These are phyloP conservation scores for Ambrosia trifida DNA, from an alignment of 129 eudicot species.

Conservation along the genomic window DNA sequence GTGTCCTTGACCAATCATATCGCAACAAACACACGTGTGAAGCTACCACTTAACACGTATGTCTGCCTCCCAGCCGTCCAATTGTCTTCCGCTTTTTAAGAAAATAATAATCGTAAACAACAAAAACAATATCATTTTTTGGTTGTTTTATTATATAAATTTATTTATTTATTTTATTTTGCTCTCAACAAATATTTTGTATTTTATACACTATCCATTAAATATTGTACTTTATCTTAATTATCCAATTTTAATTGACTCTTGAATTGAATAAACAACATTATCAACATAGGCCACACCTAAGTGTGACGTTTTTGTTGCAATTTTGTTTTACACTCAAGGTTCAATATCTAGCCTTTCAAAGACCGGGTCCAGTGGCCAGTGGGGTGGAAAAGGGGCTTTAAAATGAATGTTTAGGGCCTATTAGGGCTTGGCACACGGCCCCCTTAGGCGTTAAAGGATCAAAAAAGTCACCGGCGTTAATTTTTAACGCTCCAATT, in stretches of 20 bases:
- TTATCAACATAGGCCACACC: not conserved
- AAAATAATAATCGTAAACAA: not conserved
- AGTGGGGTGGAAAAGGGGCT: too few relatives aligned
- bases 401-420: too few relatives aligned
- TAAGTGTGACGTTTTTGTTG: not conserved
- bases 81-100: not conserved
- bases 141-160: not conserved
- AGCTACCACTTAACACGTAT: conserved; percentile 30
- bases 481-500: too few relatives aligned
- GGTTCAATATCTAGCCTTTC: not conserved
- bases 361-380: too few relatives aligned
- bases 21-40: conserved; percentile 47
- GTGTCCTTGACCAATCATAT: conserved; percentile 43
- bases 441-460: too few relatives aligned
- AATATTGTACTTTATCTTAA: not conserved
- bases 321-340: not conserved
- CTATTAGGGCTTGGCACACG: too few relatives aligned
- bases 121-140: too few relatives aligned
- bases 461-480: too few relatives aligned
- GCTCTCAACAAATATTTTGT: not conserved
- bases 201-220: not conserved
- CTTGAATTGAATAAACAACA: not conserved
- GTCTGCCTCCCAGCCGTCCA: conserved; percentile 22
- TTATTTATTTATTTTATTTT: not conserved
- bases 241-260: not conserved